These are phyloP conservation scores for Bromus sterilis DNA, from an alignment of 176 grass and related monocot species.

Conservation along the genomic window DNA sequence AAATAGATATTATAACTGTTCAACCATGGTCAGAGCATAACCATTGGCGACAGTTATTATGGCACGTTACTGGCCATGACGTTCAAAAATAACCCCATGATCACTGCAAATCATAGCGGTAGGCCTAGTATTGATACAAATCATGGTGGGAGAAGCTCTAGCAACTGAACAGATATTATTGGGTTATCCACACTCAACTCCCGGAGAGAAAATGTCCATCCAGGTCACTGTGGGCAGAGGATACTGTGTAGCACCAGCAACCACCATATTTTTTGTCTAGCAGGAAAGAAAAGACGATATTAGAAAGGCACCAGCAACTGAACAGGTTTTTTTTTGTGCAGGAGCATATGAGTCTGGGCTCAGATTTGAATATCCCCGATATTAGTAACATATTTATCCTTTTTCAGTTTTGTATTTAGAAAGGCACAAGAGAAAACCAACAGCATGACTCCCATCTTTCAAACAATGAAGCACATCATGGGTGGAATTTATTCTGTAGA, in stretches of 20 bases:
- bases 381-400: constrained; percentile 13
- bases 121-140: constrained; percentile 9
- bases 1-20: not conserved
- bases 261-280: constrained; percentile 18
- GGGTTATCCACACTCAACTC: not conserved
- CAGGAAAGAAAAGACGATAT: not conserved
- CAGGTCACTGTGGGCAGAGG: not conserved
- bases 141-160: constrained; percentile 23
- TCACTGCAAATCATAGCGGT: constrained; percentile 14
- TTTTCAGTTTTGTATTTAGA: constrained; percentile 9
- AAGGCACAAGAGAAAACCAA: not conserved
- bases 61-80: constrained; percentile 1
- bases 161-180: constrained; percentile 8
- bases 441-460: not conserved
- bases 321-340: too few relatives aligned
- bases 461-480: not conserved
- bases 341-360: too few relatives aligned
- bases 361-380: too few relatives aligned
- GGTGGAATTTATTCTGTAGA: constrained; percentile 17
- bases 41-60: not conserved
- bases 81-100: not conserved
- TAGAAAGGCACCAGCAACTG: too few relatives aligned
- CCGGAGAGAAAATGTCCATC: not conserved
- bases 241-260: constrained; percentile 13
- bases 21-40: constrained; percentile 14